Conservation (phyloP, 495 filamentous ascomycete genomes). For the Amphirosellinia nigrospora region DNA sequence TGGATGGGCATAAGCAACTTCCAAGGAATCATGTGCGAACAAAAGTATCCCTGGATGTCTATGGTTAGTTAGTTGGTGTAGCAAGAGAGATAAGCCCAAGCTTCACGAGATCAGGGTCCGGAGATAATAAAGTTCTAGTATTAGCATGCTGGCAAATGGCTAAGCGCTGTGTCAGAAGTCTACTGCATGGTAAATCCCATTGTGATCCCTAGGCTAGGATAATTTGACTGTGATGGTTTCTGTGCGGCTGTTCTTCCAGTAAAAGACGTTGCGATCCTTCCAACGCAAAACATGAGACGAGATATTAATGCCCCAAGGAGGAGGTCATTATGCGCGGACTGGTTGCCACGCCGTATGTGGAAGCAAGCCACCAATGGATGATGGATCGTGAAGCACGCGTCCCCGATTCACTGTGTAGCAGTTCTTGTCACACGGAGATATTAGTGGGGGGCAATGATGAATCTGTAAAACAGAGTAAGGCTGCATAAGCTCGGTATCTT, state of each 20-base stretch:
- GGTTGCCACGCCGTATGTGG: not conserved
- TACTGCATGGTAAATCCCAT: not conserved
- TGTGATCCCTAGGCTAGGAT: not conserved
- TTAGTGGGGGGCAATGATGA: conserved; percentile 7
- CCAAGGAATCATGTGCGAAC: not conserved
- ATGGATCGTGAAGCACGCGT: conserved; percentile 12
- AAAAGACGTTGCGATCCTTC: not conserved
- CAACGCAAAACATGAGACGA: conserved; percentile 13
- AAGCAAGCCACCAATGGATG: not conserved
- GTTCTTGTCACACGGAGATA: not conserved
- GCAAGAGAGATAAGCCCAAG: not conserved
- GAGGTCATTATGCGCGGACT: conserved; percentile 3
- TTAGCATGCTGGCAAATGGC: not conserved
- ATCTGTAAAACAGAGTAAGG: conserved; percentile 14
- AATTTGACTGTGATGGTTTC: not conserved
- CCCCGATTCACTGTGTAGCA: not conserved
- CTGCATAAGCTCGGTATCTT: conserved; percentile 20
- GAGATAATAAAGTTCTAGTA: not conserved
- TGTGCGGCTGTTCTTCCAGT: not conserved
- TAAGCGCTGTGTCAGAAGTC: not conserved
- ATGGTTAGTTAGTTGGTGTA: too few relatives aligned
- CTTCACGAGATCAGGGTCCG: not conserved
- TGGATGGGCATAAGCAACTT: not conserved
- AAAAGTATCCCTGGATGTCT: not conserved
- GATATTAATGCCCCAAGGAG: conserved; percentile 4